Evolutionary conservation across 371 early-diverging fungal species (phyloP).

Genomic region (Nematocida sp.): DNA sequence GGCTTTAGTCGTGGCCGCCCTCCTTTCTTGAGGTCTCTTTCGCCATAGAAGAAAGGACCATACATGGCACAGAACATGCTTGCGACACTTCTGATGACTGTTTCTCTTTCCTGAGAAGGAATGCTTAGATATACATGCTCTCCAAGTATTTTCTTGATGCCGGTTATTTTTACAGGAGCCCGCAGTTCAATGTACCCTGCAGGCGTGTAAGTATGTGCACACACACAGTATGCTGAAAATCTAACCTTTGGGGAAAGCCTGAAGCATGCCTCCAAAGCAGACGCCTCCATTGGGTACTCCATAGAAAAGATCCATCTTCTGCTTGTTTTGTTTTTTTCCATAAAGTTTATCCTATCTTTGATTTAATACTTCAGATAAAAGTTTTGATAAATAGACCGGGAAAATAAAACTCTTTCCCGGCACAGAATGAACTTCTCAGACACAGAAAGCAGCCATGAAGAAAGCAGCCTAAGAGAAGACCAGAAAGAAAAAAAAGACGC

Average conservation of each 20-base stretch:
- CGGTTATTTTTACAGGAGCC: constrained; percentile 33
- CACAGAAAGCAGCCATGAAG: no score
- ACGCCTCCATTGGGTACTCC: no score
- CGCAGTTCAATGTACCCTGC: constrained; percentile 41
- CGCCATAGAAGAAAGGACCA: constrained; percentile 22
- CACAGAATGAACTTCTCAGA: no score
- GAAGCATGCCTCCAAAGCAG: neutral
- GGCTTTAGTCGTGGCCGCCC: constrained; percentile 25
- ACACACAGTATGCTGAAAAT: no score
- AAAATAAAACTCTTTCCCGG: no score
- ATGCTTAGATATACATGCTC: neutral
- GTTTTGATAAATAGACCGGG: no score
- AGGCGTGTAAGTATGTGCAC: no score
- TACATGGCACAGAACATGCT: neutral
- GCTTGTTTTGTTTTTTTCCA: constrained; percentile 25
- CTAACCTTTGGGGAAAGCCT: neutral
- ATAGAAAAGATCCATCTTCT: constrained; percentile 36
- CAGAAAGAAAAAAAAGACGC: no score
- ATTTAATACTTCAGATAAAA: no score
- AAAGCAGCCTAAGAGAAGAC: no score
- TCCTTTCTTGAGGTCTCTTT: constrained; percentile 32
- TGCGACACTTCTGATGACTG: constrained; percentile 16
- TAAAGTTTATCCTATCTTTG: no score
- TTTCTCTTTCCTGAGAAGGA: constrained; percentile 7
- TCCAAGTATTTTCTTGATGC: constrained; percentile 27